Evolutionary conservation across 2,329 filamentous ascomycete genomes (phyloP).

Genomic region (Penicillium sp.): DNA sequence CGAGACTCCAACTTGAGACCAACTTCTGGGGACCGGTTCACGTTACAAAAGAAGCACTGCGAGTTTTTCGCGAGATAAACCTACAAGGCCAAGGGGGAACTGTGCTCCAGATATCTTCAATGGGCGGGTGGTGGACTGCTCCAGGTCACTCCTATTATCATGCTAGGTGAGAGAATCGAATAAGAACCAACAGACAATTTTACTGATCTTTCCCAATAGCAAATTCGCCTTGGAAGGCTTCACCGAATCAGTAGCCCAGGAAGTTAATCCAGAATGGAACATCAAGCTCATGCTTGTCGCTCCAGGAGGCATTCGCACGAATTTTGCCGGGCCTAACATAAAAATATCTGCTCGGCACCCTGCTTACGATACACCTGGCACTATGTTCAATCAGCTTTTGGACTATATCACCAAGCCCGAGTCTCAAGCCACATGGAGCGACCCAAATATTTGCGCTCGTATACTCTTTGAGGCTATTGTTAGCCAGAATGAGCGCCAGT

Average conservation of each 20-base stretch:
- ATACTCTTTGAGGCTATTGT: conserved; percentile 20
- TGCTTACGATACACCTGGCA: conserved; percentile 7
- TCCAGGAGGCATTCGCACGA: conserved; percentile 26
- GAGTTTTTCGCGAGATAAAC: conserved; percentile 29
- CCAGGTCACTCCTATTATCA: conserved; percentile 47
- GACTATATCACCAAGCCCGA: conserved; percentile 15
- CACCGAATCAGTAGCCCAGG: conserved; percentile 51
- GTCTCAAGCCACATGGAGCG: conserved; percentile 15
- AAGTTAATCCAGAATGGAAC: conserved; percentile 50
- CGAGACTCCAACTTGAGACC: conserved; percentile 60
- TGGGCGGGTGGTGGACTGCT: conserved; percentile 50
- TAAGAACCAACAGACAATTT: background rate
- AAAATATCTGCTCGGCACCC: conserved; percentile 6
- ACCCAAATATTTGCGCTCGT: conserved; percentile 20
- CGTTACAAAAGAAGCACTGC: conserved; percentile 47
- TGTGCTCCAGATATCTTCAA: conserved; percentile 60
- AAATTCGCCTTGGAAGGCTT: conserved; percentile 56
- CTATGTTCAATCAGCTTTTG: conserved; percentile 13
- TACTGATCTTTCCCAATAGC: conserved; percentile 11
- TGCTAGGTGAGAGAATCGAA: conserved; percentile 15
- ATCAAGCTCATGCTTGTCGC: conserved; percentile 38
- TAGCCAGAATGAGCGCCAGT: conserved; percentile 6
- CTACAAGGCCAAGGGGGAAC: conserved; percentile 50
- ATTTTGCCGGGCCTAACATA: conserved; percentile 11
- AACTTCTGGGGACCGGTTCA: conserved; percentile 64